These are phyloP conservation scores for Arthromyces matolae DNA, from an alignment of 768 basidiomycete species.

Conservation along the genomic window DNA sequence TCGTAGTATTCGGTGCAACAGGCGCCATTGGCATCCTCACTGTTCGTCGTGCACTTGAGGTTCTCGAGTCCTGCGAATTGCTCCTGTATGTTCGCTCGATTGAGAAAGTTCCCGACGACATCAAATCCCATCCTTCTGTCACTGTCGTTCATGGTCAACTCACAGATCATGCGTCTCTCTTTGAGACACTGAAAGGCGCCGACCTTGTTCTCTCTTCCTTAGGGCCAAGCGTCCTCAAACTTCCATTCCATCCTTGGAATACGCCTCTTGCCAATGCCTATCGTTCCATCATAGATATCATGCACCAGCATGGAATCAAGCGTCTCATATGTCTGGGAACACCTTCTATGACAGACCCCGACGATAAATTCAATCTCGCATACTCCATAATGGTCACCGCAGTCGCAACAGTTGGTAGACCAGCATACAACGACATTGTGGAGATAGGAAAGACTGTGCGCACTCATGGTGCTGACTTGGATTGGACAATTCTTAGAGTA, in stretches of 20 bases:
- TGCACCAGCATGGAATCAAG: constrained; percentile 48
- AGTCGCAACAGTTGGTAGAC: constrained; percentile 40
- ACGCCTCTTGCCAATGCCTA: constrained; percentile 66
- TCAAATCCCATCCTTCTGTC: constrained; percentile 41
- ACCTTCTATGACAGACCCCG: constrained; percentile 55
- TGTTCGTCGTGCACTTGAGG: constrained; percentile 49
- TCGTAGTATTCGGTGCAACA: constrained; percentile 70
- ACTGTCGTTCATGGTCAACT: constrained; percentile 54
- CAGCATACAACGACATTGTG: constrained; percentile 67
- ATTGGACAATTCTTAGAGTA: constrained; percentile 71
- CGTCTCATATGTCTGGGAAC: constrained; percentile 69
- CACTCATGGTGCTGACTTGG: constrained; percentile 42
- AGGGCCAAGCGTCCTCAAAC: constrained; percentile 41
- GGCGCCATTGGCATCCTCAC: constrained; percentile 58
- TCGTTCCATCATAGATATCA: constrained; percentile 47
- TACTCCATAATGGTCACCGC: constrained; percentile 43
- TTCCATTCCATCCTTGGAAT: constrained; percentile 38
- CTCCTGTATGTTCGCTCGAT: constrained; percentile 65
- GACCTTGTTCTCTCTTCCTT: constrained; percentile 66
- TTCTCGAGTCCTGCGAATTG: constrained; percentile 36
- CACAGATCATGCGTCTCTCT: constrained; percentile 45
- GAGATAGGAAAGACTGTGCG: constrained; percentile 57
- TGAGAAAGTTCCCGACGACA: constrained; percentile 53
- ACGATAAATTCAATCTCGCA: constrained; percentile 50
- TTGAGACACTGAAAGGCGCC: constrained; percentile 50